phyloP scores from a whole-genome alignment of 192 early-diverging fungal species.

The Coemansia sp. region DNA sequence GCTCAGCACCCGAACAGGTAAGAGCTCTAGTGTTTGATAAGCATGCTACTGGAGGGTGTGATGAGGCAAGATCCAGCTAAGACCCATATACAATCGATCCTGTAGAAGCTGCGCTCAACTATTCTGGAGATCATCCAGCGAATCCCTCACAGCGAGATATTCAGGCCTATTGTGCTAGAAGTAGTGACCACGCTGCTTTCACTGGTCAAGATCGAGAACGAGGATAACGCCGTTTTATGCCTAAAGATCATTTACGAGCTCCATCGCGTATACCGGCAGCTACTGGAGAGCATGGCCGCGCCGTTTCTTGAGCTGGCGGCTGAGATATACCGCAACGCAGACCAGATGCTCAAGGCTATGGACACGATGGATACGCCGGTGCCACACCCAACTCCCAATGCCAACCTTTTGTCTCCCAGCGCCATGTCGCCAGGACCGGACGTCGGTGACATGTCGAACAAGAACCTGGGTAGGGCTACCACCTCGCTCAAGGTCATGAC shows the following conservation, averaged over 20 bases:
- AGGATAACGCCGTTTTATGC: constrained; percentile 94
- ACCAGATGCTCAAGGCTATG: constrained; percentile 79
- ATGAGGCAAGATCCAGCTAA: not conserved
- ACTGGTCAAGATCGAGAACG: constrained; percentile 86
- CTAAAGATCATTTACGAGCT: constrained; percentile 95
- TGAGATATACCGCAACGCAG: constrained; percentile 84
- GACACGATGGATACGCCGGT: constrained; percentile 63
- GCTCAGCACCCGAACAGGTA: constrained; percentile 71
- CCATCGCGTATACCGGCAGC: constrained; percentile 79
- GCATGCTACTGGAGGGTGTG: not conserved
- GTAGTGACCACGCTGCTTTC: constrained; percentile 74
- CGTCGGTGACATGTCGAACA: constrained; percentile 55
- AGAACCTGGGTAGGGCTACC: constrained; percentile 70
- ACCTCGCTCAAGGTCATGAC: constrained; percentile 96
- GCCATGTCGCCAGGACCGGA: constrained; percentile 76
- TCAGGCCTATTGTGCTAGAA: constrained; percentile 72
- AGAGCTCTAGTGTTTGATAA: not conserved
- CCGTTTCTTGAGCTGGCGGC: constrained; percentile 88
- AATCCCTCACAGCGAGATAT: constrained; percentile 83
- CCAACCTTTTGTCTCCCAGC: constrained; percentile 60
- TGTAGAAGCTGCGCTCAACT: constrained; percentile 80
- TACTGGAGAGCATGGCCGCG: constrained; percentile 83
- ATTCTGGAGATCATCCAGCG: constrained; percentile 92
- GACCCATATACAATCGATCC: not conserved
- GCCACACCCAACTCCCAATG: constrained; percentile 54